phyloP scores from a whole-genome alignment of 768 basidiomycete species.

The Boletus vinaceobasis region DNA sequence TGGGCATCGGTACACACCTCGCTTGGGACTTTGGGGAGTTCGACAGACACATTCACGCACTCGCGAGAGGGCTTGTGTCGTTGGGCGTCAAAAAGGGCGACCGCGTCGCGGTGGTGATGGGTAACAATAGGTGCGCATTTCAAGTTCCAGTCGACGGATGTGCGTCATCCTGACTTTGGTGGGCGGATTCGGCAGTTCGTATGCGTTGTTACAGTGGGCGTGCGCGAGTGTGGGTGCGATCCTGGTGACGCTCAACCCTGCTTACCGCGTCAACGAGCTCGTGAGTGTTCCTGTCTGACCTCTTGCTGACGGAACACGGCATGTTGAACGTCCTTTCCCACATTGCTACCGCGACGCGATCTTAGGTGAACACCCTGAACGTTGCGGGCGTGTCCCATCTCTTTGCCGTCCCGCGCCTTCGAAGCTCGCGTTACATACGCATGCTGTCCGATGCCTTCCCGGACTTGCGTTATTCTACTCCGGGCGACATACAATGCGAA shows the following conservation, averaged over 20 bases:
- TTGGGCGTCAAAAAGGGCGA: constrained; percentile 76
- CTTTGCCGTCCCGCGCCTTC: constrained; percentile 67
- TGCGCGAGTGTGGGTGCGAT: constrained; percentile 83
- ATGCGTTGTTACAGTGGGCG: constrained; percentile 82
- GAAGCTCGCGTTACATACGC: constrained; percentile 59
- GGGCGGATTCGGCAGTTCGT: constrained; percentile 46
- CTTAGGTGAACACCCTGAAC: constrained; percentile 58
- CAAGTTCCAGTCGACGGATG: background rate
- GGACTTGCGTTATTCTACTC: constrained; percentile 44
- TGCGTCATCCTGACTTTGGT: background rate
- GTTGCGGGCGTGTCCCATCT: constrained; percentile 67
- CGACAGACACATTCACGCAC: constrained; percentile 57
- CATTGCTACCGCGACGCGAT: background rate
- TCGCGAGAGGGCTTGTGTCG: constrained; percentile 64
- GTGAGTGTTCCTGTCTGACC: constrained; percentile 36
- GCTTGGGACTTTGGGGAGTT: constrained; percentile 77
- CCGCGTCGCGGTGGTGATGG: constrained; percentile 78
- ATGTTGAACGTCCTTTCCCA: background rate
- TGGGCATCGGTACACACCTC: constrained; percentile 48
- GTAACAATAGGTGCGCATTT: constrained; percentile 67
- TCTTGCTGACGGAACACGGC: background rate
- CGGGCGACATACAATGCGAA: constrained; percentile 56
- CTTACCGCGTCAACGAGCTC: constrained; percentile 69
- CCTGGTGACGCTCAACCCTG: constrained; percentile 79
- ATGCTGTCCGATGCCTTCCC: constrained; percentile 59